Base-by-base conservation (phyloP, 2,329 filamentous ascomycete species). In the Hirsutella rhossiliensis region DNA sequence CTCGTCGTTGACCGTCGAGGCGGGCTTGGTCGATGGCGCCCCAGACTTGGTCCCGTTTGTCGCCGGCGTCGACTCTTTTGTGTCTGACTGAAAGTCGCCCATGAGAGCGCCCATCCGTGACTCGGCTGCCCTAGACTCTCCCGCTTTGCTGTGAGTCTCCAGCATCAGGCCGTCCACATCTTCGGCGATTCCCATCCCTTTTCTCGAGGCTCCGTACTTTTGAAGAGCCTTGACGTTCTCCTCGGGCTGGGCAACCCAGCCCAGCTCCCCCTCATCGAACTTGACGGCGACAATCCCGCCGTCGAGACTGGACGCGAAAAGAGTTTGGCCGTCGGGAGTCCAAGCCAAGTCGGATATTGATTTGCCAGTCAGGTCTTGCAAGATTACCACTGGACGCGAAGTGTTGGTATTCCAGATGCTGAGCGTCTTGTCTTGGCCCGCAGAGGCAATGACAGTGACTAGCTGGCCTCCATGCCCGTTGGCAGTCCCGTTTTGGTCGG, bases 351-450 rank as follows among this genome's bases (percentile, higher is more conserved):
- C 92, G 1, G 88, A 94, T 51, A 98, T 90, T 1, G 92, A 86
- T 61, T 98, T 98, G 37, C 79, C 80, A 17, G 87, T 82, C 47
- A 98, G 64, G 54, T 97, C 90, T 58, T 95, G 87, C 11, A 88
- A 74, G 43, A 97, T 88, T 18, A 96, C 82, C 18, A 97, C 82
- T 0, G 92, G 92, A 19, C 92, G 73, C 1, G 92, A 89, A 20
- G 87, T 94, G 57, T 88, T 95, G 1, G 94, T 98, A 54, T 96
- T 97, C 92, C 92, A 98, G 32, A 98, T 83, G 56, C 87, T 96
- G 37, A 98, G 66, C 3, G 89, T 92, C 64, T 96, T 97, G 61
- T 98, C 92, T 56, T 95, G 92, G 3, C 92, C 94, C 6, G 90
- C 92, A 49, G 90, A 97, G 9, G 94, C 92, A 53, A 98, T 94